Conservation (phyloP, 225 moss, liverwort and hornwort genomes). For the Physcomitrellopsis africana region DNA sequence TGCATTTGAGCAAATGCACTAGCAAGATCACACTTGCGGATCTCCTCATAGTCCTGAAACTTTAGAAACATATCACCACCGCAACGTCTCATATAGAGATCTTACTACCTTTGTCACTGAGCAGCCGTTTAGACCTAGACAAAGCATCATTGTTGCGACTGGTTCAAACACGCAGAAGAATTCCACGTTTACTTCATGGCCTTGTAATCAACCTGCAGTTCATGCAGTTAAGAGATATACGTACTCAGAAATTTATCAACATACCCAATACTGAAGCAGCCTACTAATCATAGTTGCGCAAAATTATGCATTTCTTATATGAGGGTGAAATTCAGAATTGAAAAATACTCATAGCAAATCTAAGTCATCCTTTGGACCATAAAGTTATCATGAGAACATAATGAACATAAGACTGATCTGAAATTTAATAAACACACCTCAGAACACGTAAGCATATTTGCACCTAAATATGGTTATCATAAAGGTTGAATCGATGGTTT, state of each 20-base stretch:
- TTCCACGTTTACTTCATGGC: constrained; percentile 97
- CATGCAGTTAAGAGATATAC: neutral
- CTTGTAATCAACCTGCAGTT: constrained; percentile 88
- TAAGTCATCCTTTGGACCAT: constrained; percentile 3
- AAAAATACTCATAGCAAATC: constrained; percentile 16
- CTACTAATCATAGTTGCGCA: constrained; percentile 20
- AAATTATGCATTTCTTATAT: neutral
- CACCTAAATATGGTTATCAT: constrained; percentile 96
- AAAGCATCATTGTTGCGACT: constrained; percentile 90
- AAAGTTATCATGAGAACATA: neutral
- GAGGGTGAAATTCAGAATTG: constrained; percentile 5
- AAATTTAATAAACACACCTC: constrained; percentile 3
- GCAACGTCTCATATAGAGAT: constrained; percentile 93
- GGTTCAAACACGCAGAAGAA: constrained; percentile 81
- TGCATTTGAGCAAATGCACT: constrained; percentile 96
- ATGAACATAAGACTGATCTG: neutral
- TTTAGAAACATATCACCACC: constrained; percentile 95
- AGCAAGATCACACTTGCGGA: constrained; percentile 92
- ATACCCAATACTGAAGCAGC: no score
- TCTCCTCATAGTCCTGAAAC: constrained; percentile 97
- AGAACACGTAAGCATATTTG: constrained; percentile 17
- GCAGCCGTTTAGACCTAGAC: constrained; percentile 87
- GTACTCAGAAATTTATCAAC: neutral
- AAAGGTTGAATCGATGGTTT: constrained; percentile 89
- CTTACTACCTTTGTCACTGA: constrained; percentile 90